These are phyloP conservation scores for Leptographium wingfieldii DNA, from an alignment of 2,329 filamentous ascomycete genomes.

Conservation along the genomic window DNA sequence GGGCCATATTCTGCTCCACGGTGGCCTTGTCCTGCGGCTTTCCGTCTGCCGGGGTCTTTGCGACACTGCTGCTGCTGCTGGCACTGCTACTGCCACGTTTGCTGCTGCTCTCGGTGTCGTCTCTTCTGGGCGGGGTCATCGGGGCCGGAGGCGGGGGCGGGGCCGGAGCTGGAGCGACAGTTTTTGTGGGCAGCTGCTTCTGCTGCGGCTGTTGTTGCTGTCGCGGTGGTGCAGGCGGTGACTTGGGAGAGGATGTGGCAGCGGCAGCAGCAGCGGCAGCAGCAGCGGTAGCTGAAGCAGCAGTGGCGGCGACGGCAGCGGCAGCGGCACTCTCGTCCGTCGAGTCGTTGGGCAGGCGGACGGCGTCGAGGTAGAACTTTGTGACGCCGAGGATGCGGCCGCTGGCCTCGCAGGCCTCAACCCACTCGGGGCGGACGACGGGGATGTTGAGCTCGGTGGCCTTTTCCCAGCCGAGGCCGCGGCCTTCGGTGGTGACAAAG, in stretches of 20 bases:
- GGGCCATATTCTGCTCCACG: constrained; percentile 40
- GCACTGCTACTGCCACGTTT: constrained; percentile 11
- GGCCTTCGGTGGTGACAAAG: constrained; percentile 90
- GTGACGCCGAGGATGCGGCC: constrained; percentile 88
- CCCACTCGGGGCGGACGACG: constrained; percentile 92
- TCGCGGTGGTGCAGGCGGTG: background rate
- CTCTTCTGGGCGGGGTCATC: constrained; percentile 10
- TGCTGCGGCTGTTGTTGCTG: background rate
- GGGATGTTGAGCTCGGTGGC: constrained; percentile 97
- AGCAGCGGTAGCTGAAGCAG: constrained; percentile 8
- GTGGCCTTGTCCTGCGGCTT: constrained; percentile 25
- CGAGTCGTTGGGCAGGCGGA: constrained; percentile 24
- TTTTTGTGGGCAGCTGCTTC: background rate
- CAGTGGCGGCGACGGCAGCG: constrained; percentile 1
- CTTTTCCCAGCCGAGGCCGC: constrained; percentile 87
- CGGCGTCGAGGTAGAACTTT: constrained; percentile 88
- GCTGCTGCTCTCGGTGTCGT: constrained; percentile 1
- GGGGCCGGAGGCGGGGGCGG: background rate
- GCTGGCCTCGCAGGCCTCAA: constrained; percentile 89
- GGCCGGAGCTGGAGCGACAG: too few species aligned
- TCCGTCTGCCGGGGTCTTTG: constrained; percentile 12
- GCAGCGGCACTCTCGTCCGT: background rate
- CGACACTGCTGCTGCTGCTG: constrained; percentile 14
- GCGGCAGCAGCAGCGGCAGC: constrained; percentile 14
- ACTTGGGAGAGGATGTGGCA: constrained; percentile 6